Evolutionary conservation across 169 alveolate genomes (phyloP).

Genomic region (Plasmodium gaboni): DNA sequence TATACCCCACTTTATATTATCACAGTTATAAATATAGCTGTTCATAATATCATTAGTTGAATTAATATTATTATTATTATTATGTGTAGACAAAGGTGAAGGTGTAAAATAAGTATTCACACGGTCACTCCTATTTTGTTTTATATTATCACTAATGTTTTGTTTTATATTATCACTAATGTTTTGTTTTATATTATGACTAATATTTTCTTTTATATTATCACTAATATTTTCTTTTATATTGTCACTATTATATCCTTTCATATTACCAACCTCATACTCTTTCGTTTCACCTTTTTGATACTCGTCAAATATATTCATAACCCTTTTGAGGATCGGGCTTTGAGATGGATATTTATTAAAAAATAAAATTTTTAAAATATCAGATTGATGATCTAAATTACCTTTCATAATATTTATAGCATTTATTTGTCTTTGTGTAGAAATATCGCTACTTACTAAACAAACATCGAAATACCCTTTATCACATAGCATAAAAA

Average conservation of each 20-base stretch:
- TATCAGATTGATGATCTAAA: slow-evolving; percentile 38
- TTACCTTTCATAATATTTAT: slow-evolving; percentile 32
- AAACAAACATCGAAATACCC: slow-evolving; percentile 50
- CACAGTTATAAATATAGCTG: slow-evolving; percentile 33
- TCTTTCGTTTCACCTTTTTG: neutral
- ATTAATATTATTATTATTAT: neutral
- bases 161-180: neutral
- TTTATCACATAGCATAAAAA: slow-evolving; percentile 24
- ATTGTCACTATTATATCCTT: neutral
- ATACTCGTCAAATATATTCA: slow-evolving; percentile 1
- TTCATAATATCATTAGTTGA: neutral
- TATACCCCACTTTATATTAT: slow-evolving; percentile 42
- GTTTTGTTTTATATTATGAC: neutral
- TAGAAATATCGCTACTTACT: slow-evolving; percentile 48
- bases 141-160: no score
- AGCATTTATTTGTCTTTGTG: slow-evolving; percentile 37
- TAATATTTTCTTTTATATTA: neutral
- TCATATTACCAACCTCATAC: neutral
- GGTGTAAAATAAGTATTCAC: no score
- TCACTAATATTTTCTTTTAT: neutral
- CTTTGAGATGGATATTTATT: slow-evolving; percentile 30
- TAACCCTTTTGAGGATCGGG: neutral
- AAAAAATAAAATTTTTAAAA: slow-evolving; percentile 30
- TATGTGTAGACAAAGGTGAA: neutral
- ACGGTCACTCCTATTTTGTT: no score